A percentile compares a stretch with the other conserved stretches of the same genome.
Conservation (phyloP, 768 basidiomycete species). For the Xanthoconium purpureum region DNA sequence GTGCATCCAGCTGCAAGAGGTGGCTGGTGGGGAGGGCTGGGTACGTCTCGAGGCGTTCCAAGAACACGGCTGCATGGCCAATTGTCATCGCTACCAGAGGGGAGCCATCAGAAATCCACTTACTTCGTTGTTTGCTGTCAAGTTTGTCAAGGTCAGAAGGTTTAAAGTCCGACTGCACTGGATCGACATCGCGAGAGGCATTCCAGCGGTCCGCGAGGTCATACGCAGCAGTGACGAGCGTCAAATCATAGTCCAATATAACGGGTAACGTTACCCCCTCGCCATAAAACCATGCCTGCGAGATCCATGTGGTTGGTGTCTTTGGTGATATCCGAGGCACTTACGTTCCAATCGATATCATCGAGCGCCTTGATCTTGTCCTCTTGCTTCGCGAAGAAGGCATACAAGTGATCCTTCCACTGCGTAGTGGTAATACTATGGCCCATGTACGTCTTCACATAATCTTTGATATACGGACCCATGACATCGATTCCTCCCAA, state of each 20-base stretch:
- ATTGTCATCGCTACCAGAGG: conserved; percentile 42
- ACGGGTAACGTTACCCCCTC: conserved; percentile 49
- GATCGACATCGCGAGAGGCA: conserved; percentile 37
- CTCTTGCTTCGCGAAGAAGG: conserved; percentile 38
- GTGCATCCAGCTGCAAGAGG: conserved; percentile 40
- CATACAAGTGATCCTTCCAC: conserved; percentile 57
- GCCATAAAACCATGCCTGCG: conserved; percentile 57
- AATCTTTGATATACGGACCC: conserved; percentile 53
- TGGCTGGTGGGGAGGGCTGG: conserved; percentile 42
- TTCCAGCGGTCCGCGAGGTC: conserved; percentile 54
- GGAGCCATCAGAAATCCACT: not conserved
- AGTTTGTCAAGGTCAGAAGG: conserved; percentile 44
- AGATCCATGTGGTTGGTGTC: not conserved
- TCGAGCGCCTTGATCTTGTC: conserved; percentile 47
- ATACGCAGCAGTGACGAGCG: conserved; percentile 49
- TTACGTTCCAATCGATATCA: conserved; percentile 55
- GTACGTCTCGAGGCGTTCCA: conserved; percentile 47
- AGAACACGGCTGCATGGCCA: conserved; percentile 47
- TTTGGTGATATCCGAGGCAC: conserved; percentile 10
- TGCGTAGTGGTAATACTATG: conserved; percentile 55
- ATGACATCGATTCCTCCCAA: conserved; percentile 57
- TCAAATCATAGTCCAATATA: conserved; percentile 49
- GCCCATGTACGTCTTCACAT: conserved; percentile 53
- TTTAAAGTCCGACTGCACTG: conserved; percentile 41
- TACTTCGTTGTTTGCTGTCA: conserved; percentile 52